Conservation (phyloP, 441 rosid genomes). For the Gossypium davidsonii region DNA sequence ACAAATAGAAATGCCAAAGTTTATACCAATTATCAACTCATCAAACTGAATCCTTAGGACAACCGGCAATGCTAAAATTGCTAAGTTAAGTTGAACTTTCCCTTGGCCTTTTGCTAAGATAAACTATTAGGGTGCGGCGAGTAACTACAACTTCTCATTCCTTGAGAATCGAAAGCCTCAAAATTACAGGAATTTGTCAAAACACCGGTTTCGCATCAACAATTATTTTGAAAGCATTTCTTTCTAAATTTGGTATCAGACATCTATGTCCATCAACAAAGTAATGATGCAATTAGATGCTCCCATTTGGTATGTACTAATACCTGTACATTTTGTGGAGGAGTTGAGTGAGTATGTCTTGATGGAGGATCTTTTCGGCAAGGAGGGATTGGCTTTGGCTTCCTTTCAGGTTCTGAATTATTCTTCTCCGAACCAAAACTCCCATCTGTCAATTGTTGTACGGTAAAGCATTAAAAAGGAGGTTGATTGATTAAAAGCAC, state of each 20-base stretch:
- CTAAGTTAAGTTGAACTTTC: not conserved
- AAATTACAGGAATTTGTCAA: not conserved
- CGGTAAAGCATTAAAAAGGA: not conserved
- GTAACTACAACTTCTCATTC: not conserved
- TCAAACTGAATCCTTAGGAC: not conserved
- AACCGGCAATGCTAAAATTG: not conserved
- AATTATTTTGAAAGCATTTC: not conserved
- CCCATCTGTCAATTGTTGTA: conserved; percentile 41
- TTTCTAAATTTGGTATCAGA: conserved; percentile 1
- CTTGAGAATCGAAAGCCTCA: not conserved
- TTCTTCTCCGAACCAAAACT: conserved; percentile 76
- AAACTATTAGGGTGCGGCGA: not conserved
- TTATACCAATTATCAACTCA: not conserved
- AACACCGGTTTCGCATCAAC: conserved; percentile 1
- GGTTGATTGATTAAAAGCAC: conserved; percentile 12
- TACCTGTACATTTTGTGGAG: conserved; percentile 33
- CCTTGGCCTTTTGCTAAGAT: not conserved
- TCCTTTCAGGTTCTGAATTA: conserved; percentile 64
- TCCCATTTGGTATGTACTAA: not conserved
- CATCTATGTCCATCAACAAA: conserved; percentile 3
- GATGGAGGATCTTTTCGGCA: conserved; percentile 48
- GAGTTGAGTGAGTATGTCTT: conserved; percentile 38
- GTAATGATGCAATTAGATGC: conserved; percentile 12
- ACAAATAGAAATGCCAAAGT: not conserved
- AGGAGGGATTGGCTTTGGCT: conserved; percentile 36